phyloP scores from a whole-genome alignment of 139 green algal genomes.

The Ettlia oleoabundans region DNA sequence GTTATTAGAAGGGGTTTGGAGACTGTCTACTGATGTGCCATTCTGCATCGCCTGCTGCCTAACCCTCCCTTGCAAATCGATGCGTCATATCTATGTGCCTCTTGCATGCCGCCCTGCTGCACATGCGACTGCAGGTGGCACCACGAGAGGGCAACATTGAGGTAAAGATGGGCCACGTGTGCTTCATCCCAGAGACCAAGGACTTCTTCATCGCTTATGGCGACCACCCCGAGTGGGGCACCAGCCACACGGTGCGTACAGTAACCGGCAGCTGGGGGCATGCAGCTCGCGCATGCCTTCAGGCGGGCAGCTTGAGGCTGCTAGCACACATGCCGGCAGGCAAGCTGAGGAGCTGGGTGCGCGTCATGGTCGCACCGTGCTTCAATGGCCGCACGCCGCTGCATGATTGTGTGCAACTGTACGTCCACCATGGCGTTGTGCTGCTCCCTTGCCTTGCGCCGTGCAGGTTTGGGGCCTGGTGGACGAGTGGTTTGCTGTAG shows the following conservation, averaged over 20 bases:
- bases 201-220: constrained; percentile 64
- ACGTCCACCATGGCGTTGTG: neutral
- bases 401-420: too few relatives aligned
- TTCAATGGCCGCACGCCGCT: too few relatives aligned
- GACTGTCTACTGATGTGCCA: too few relatives aligned
- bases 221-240: constrained; percentile 60
- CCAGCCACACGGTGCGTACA: constrained; percentile 49
- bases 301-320: too few relatives aligned
- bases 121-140: neutral
- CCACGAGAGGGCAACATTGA: constrained; percentile 5
- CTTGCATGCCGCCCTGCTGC: neutral
- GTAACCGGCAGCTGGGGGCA: neutral
- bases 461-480: constrained; percentile 25
- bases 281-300: too few relatives aligned
- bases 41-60: neutral
- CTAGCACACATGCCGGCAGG: too few relatives aligned
- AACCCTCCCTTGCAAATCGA: too few relatives aligned
- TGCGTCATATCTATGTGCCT: too few relatives aligned
- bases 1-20: too few relatives aligned
- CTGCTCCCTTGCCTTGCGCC: neutral
- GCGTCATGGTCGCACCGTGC: too few relatives aligned
- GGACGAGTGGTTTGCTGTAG: constrained; percentile 39
- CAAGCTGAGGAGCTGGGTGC: too few relatives aligned
- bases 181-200: constrained; percentile 54
- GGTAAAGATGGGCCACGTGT: constrained; percentile 51